A percentile compares a stretch with the other conserved stretches of the same genome.
Conservation (phyloP, 2,329 filamentous ascomycete genomes). For the Coniochaeta pulveracea region DNA sequence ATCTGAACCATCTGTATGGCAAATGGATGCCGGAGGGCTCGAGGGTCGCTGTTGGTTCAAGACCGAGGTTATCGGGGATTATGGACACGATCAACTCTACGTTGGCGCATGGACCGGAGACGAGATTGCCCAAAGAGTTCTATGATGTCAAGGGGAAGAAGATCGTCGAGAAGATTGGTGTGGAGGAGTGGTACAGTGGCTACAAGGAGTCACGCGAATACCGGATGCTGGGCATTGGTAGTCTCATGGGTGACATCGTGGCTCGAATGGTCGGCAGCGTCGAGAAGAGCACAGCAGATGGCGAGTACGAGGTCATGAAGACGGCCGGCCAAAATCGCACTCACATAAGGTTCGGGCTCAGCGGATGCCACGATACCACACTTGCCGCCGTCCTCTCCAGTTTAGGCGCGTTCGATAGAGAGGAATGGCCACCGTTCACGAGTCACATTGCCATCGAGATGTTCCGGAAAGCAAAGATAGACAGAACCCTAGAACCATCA, state of each 20-base stretch:
- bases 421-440: constrained; percentile 85
- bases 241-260: constrained; percentile 73
- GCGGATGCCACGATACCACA: constrained; percentile 89
- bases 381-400: constrained; percentile 68
- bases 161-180: constrained; percentile 63
- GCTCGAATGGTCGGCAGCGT: constrained; percentile 59
- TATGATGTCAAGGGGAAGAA: constrained; percentile 64
- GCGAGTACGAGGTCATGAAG: constrained; percentile 34
- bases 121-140: constrained; percentile 71
- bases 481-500: constrained; percentile 9
- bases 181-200: constrained; percentile 89
- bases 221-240: constrained; percentile 78
- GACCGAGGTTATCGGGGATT: constrained; percentile 75
- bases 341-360: constrained; percentile 63
- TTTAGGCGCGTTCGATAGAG: constrained; percentile 63
- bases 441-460: constrained; percentile 86
- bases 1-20: constrained; percentile 64
- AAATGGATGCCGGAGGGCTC: constrained; percentile 74
- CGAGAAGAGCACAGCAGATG: constrained; percentile 44
- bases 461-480: constrained; percentile 42
- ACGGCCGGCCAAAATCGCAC: constrained; percentile 22
- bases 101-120: constrained; percentile 69
- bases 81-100: constrained; percentile 93
- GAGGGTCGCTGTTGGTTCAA: constrained; percentile 69
- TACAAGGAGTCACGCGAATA: constrained; percentile 81